Evolutionary conservation across 2,329 filamentous ascomycete species (phyloP).

Genomic region (Claviceps monticola): DNA sequence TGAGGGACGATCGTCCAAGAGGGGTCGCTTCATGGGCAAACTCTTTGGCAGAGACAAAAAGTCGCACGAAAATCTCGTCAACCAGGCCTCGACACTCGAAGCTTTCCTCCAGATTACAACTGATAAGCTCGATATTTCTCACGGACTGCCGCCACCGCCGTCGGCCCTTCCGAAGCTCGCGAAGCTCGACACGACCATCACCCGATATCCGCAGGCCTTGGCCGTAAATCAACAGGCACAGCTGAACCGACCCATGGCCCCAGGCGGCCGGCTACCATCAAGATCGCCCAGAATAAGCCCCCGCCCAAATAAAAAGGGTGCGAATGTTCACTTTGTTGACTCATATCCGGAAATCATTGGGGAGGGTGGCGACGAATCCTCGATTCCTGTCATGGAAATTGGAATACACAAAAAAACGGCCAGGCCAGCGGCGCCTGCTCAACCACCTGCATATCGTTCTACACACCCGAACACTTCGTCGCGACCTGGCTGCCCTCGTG

Average conservation of each 20-base stretch:
- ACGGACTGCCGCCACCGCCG: constrained; percentile 31
- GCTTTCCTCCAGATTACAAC: constrained; percentile 44
- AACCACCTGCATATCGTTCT: constrained; percentile 8
- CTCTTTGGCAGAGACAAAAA: constrained; percentile 37
- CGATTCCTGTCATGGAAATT: constrained; percentile 58
- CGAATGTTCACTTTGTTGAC: constrained; percentile 62
- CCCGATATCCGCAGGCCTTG: constrained; percentile 41
- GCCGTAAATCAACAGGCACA: constrained; percentile 30
- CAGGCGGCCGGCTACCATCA: constrained; percentile 24
- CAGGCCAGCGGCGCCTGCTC: constrained; percentile 17
- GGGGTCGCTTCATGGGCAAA: constrained; percentile 49
- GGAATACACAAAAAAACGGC: constrained; percentile 37
- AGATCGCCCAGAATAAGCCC: constrained; percentile 31
- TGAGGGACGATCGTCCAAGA: constrained; percentile 29
- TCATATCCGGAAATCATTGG: constrained; percentile 70
- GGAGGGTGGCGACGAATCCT: constrained; percentile 78
- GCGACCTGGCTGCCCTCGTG: constrained; percentile 4
- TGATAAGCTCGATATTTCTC: constrained; percentile 40
- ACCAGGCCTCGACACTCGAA: constrained; percentile 35
- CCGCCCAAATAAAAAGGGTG: constrained; percentile 45
- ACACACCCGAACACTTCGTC: neutral
- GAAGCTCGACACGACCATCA: constrained; percentile 41
- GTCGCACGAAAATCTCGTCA: constrained; percentile 19
- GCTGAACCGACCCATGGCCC: constrained; percentile 28
- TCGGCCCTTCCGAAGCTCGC: constrained; percentile 35